Percentiles rank a stretch among this genome's conserved stretches.
phyloP scores from a whole-genome alignment of 192 early-diverging fungal genomes.

The Diversispora epigaea region DNA sequence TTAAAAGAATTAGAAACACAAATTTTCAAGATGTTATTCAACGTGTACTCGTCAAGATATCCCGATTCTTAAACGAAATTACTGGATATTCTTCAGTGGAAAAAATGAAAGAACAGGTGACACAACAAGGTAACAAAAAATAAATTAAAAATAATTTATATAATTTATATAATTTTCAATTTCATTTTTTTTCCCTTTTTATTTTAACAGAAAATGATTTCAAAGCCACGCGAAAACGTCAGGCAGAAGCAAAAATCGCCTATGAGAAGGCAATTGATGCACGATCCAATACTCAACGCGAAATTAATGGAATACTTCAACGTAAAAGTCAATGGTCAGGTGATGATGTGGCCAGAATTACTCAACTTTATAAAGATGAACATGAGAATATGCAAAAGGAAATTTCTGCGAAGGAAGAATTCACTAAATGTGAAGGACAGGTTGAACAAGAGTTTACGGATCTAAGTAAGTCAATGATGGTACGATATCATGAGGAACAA shows the following conservation, averaged over 20 bases:
- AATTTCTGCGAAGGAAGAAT: slow-evolving; percentile 43
- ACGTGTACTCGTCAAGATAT: background rate
- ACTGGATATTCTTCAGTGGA: slow-evolving; percentile 73
- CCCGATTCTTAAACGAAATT: slow-evolving; percentile 55
- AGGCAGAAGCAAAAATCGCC: slow-evolving; percentile 49
- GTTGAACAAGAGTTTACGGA: slow-evolving; percentile 66
- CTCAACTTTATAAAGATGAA: slow-evolving; percentile 70
- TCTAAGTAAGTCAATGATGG: slow-evolving; percentile 67
- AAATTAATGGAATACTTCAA: slow-evolving; percentile 75
- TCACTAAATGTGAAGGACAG: slow-evolving; percentile 54
- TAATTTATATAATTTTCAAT: background rate
- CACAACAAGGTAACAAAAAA: slow-evolving; percentile 47
- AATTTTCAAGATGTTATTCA: slow-evolving; percentile 3
- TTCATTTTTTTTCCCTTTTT: background rate
- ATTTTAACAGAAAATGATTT: slow-evolving; percentile 42
- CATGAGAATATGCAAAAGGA: slow-evolving; percentile 62
- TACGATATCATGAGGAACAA: slow-evolving; percentile 81
- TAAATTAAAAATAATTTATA: background rate
- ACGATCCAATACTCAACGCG: slow-evolving; percentile 65
- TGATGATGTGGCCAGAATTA: slow-evolving; percentile 73
- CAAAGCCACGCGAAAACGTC: slow-evolving; percentile 44
- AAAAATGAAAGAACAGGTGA: slow-evolving; percentile 63
- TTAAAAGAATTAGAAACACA: background rate
- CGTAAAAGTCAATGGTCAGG: slow-evolving; percentile 75
- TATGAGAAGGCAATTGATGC: slow-evolving; percentile 59